Base-by-base conservation (phyloP, 208 protist genomes). In the Strigomonas culicis region DNA sequence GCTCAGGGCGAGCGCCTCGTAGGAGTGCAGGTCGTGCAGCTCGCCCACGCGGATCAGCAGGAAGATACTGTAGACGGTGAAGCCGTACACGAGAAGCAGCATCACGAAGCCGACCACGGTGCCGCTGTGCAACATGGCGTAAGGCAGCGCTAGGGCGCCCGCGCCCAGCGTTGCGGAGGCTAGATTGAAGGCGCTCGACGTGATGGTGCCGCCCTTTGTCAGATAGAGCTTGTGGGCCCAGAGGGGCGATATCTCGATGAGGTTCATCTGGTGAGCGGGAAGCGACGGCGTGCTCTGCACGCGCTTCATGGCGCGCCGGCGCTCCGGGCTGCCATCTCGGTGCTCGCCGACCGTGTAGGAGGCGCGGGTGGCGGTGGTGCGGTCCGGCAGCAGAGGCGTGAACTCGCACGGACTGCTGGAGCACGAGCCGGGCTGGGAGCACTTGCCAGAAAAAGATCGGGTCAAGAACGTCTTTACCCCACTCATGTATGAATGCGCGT, bases 171-270 rank as follows among this genome's bases (percentile, higher is more conserved):
- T 95, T 11, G 81, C 72, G 19, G 81, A 92, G 13, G 81, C 78
- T 31, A 95, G 63, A 67, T 95, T 93, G 65, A 95, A 95, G 17
- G 79, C 78, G 58, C 79, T 88, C 4, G 84, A 82, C 30, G 73
- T 32, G 71, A 95, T 78, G 11, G 77, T 76, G 24, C 83, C 88
- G 22, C 77, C 68, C 50, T 80, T 74, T 19, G 79, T 62, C 74
- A 82, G 80, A 74, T 80, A 88, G 25, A 68, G 70, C 31, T 68
- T 74, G 55, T 65, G 41, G 58, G 82, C 68, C 43, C 85, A 82
- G 43, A 86, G 70, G 1, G 78, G 77, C 2, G 82, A 85, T 24
- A 86, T 55, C 15, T 68, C 69, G 28, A 80, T 10, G 24, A 66
- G 68, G 59, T 57, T 56, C 13, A 60, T 58, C 32, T 66, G 52